Conservation (phyloP, 169 alveolate genomes). For the Cryptosporidium andersoni region DNA sequence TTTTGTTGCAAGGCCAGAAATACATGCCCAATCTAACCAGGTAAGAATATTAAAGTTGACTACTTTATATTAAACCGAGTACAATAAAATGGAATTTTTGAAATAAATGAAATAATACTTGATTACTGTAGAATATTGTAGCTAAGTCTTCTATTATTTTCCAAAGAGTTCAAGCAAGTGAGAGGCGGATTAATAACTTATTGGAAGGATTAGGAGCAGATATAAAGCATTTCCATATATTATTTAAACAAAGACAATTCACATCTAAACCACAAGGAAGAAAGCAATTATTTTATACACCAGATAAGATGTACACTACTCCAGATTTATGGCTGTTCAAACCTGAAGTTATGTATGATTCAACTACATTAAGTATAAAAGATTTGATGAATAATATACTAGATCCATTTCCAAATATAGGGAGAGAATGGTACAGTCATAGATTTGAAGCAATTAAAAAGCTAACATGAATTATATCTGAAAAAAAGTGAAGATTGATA, state of each 20-base stretch:
- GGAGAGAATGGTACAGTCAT: slow-evolving; percentile 51
- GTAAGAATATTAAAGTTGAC: too few species aligned
- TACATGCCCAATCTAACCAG: too few species aligned
- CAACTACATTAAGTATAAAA: slow-evolving; percentile 49
- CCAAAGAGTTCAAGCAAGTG: slow-evolving; percentile 53
- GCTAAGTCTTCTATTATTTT: slow-evolving; percentile 46
- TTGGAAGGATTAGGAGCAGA: slow-evolving; percentile 44
- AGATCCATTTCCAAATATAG: slow-evolving; percentile 57
- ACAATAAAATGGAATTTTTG: neutral
- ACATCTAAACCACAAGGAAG: slow-evolving; percentile 67
- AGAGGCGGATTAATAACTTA: slow-evolving; percentile 35
- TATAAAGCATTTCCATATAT: slow-evolving; percentile 49
- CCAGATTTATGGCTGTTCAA: slow-evolving; percentile 68
- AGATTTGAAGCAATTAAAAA: slow-evolving; percentile 42
- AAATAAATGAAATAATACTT: neutral
- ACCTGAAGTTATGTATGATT: slow-evolving; percentile 39
- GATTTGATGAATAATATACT: slow-evolving; percentile 46
- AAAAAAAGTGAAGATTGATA: slow-evolving; percentile 13
- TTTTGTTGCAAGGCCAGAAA: too few species aligned
- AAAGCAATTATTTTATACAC: slow-evolving; percentile 61
- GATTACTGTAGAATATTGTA: slow-evolving; percentile 13
- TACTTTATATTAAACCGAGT: too few species aligned
- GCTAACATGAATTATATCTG: neutral
- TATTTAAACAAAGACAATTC: slow-evolving; percentile 65
- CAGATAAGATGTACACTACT: slow-evolving; percentile 42